Conservation (phyloP, 163 green algal species). For the Volvox carteri region DNA sequence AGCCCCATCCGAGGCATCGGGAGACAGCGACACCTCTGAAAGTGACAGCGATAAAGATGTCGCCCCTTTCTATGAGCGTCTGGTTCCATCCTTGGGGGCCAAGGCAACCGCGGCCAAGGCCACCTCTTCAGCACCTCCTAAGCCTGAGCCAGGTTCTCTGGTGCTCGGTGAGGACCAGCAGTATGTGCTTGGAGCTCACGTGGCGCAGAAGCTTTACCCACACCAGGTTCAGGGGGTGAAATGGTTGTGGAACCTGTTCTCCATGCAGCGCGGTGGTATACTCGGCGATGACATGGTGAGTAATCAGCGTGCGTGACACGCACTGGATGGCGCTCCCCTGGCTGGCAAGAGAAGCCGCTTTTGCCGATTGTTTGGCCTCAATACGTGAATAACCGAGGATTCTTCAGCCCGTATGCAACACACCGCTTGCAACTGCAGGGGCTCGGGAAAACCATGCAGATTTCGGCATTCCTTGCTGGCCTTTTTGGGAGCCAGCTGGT, state of each 20-base stretch:
- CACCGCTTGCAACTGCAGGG: too few species aligned
- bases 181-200: conserved; percentile 64
- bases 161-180: conserved; percentile 63
- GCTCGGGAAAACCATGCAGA: conserved; percentile 84
- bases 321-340: too few species aligned
- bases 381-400: too few species aligned
- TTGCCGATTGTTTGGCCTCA: too few species aligned
- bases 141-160: conserved; percentile 25
- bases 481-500: conserved; percentile 64
- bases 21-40: not conserved
- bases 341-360: too few species aligned
- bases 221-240: conserved; percentile 83
- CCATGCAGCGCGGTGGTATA: conserved; percentile 76
- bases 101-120: too few species aligned
- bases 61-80: conserved; percentile 16
- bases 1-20: too few species aligned
- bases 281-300: conserved; percentile 85
- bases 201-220: conserved; percentile 80
- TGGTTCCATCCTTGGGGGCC: not conserved
- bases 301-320: too few species aligned
- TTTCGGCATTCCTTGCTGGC: conserved; percentile 83
- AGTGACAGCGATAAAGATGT: not conserved
- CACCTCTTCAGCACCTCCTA: not conserved
- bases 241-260: conserved; percentile 84
- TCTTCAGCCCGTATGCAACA: too few species aligned